Percentiles rank a stretch among this genome's conserved stretches.
Conservation (phyloP, 495 filamentous ascomycete genomes). For the Penicillium pulvis region DNA sequence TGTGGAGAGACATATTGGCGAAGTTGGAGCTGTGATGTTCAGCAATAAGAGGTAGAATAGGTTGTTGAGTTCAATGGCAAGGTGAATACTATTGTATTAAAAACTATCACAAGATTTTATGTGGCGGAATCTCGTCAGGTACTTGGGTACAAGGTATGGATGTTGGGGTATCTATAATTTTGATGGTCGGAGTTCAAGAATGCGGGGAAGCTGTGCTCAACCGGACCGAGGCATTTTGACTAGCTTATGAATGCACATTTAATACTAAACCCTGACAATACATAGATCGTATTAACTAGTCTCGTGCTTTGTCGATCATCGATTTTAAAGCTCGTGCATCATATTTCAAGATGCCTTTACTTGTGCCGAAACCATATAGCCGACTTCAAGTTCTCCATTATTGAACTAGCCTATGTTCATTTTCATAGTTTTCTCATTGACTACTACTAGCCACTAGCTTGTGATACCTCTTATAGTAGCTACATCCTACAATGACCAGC, state of each 20-base stretch:
- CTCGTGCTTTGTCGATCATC: not conserved
- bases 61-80: not conserved
- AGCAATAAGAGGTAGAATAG: not conserved
- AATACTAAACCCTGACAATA: not conserved
- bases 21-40: not conserved
- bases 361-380: slow-evolving; percentile 2
- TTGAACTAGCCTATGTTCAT: not conserved
- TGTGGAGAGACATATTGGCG: slow-evolving; percentile 59
- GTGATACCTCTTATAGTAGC: too few species aligned
- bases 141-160: not conserved
- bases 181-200: not conserved
- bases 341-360: not conserved
- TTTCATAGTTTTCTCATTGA: not conserved
- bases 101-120: too few species aligned
- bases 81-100: too few species aligned
- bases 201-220: slow-evolving; percentile 9
- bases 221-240: slow-evolving; percentile 9
- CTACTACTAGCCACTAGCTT: not conserved
- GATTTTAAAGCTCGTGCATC: not conserved
- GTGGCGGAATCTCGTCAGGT: not conserved
- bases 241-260: not conserved
- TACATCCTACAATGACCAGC: too few species aligned
- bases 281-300: not conserved
- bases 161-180: not conserved
- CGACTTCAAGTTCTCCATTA: not conserved